phyloP scores from a whole-genome alignment of 1,284 basidiomycete genomes.

The Heterobasidion annosum region DNA sequence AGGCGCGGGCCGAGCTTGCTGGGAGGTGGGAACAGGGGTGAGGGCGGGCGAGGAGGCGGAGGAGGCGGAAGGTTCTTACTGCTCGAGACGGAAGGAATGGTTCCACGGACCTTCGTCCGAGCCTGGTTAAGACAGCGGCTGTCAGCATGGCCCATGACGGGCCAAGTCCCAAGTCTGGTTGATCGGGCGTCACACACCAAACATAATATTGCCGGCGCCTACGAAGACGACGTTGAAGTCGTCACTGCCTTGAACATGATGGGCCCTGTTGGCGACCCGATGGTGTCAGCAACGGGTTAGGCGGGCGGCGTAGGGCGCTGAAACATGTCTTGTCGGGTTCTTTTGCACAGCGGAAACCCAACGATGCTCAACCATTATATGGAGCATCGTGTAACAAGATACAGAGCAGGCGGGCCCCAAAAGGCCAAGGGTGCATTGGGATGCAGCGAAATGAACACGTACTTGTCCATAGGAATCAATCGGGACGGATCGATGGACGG shows the following conservation, averaged over 20 bases:
- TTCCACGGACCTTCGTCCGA: conserved; percentile 88
- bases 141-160: neutral
- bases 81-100: conserved; percentile 92
- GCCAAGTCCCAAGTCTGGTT: neutral
- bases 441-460: conserved; percentile 11
- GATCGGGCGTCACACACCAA: conserved; percentile 41
- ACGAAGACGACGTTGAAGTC: conserved; percentile 89
- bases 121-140: conserved; percentile 31
- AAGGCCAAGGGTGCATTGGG: neutral
- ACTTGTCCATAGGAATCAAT: conserved; percentile 76
- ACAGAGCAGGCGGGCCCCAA: too few species aligned
- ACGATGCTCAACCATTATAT: neutral
- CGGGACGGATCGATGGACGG: conserved; percentile 68
- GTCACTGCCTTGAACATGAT: conserved; percentile 47
- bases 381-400: too few species aligned
- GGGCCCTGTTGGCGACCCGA: conserved; percentile 28
- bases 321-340: too few species aligned
- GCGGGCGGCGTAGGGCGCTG: too few species aligned
- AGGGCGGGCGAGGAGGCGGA: conserved; percentile 3
- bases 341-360: too few species aligned
- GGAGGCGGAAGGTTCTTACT: conserved; percentile 35
- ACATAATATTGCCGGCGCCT: conserved; percentile 94
- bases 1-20: conserved; percentile 95
- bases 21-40: conserved; percentile 11
- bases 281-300: neutral